These are phyloP conservation scores for Biscutella laevigata DNA, from an alignment of 441 rosid genomes.

Conservation along the genomic window DNA sequence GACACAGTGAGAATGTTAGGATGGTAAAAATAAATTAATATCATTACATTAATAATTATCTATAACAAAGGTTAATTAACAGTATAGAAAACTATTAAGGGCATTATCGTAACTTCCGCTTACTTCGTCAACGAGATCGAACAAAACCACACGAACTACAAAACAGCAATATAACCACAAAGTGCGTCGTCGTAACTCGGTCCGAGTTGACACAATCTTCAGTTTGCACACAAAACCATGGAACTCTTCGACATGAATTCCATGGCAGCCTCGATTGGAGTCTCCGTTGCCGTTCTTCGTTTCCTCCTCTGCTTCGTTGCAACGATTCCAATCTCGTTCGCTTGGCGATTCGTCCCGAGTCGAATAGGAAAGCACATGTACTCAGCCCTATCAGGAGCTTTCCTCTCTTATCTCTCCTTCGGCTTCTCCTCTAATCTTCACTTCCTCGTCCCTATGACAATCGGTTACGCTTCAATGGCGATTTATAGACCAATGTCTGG, in stretches of 20 bases:
- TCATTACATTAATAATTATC: no score
- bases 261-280: conserved; percentile 70
- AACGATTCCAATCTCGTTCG: conserved; percentile 66
- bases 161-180: not conserved
- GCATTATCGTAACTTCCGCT: not conserved
- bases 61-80: no score
- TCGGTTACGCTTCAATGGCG: conserved; percentile 73
- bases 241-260: conserved; percentile 38
- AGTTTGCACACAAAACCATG: conserved; percentile 7
- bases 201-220: not conserved
- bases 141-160: conserved; percentile 13
- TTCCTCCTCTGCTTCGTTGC: conserved; percentile 83
- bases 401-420: conserved; percentile 75
- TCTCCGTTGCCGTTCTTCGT: conserved; percentile 74
- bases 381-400: conserved; percentile 57
- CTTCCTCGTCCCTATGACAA: conserved; percentile 72
- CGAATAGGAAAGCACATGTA: conserved; percentile 53
- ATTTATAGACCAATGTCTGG: conserved; percentile 64
- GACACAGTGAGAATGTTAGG: no score
- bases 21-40: no score
- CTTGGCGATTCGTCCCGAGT: conserved; percentile 64
- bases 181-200: conserved; percentile 3
- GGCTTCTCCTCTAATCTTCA: conserved; percentile 90
- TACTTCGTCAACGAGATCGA: conserved; percentile 7
- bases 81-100: not conserved